phyloP scores from a whole-genome alignment of 768 basidiomycete species.

The Leccinum arenicola region DNA sequence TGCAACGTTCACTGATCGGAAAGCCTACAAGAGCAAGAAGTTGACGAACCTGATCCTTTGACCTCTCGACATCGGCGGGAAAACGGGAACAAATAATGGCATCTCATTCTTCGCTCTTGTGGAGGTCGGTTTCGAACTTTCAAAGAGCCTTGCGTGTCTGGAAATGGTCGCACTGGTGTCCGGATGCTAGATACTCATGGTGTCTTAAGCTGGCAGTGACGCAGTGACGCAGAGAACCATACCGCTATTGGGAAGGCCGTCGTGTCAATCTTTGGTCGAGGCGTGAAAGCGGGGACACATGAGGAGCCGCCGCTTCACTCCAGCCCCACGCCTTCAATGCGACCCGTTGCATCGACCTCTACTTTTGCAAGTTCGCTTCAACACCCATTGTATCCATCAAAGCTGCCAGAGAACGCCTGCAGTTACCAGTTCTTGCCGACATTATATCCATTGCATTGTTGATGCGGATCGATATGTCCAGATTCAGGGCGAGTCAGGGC shows the following conservation, averaged over 20 bases:
- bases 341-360: slow-evolving; percentile 12
- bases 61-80: slow-evolving; percentile 36
- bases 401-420: slow-evolving; percentile 32
- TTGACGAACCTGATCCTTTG: slow-evolving; percentile 6
- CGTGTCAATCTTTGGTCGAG: slow-evolving; percentile 22
- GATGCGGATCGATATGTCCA: slow-evolving; percentile 35
- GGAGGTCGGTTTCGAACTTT: slow-evolving; percentile 43
- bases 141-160: slow-evolving; percentile 43
- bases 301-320: slow-evolving; percentile 19
- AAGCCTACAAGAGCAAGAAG: too few species aligned
- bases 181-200: slow-evolving; percentile 34
- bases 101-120: slow-evolving; percentile 1
- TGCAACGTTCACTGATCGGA: too few species aligned
- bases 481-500: slow-evolving; percentile 30
- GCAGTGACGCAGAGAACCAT: not conserved
- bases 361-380: slow-evolving; percentile 26
- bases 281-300: slow-evolving; percentile 17
- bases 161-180: slow-evolving; percentile 44
- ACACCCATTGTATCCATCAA: slow-evolving; percentile 38
- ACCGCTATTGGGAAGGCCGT: slow-evolving; percentile 31
- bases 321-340: slow-evolving; percentile 48
- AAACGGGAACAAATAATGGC: slow-evolving; percentile 38
- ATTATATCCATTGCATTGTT: slow-evolving; percentile 40
- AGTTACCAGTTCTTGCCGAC: slow-evolving; percentile 21
- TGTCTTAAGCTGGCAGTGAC: not conserved